Evolutionary conservation across 768 basidiomycete genomes (phyloP), one percentile per base, ranked within the genome.

Genomic region (Polyporus arcularius): DNA sequence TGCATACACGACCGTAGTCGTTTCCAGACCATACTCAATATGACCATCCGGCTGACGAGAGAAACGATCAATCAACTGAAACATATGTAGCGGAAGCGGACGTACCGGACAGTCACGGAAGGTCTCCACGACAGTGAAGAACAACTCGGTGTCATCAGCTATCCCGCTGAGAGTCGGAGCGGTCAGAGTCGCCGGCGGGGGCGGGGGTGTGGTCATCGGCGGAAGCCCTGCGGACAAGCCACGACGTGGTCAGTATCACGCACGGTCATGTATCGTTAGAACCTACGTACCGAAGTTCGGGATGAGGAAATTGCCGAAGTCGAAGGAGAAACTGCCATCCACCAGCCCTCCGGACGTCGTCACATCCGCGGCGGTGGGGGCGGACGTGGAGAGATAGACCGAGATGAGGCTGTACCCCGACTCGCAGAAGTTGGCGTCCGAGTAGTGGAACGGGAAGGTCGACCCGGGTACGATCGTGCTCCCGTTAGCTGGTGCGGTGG

Each of bases 41-140:
- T 45, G 32, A 14, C 62, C 35, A 35, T 55, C 39, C 4, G 55
- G 57, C 66, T 67, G 39, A 16, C 35, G 40, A 18, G n/a, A 32
- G 18, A 26, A 12, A 26, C 28, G 15, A 39, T 35, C n/a, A 21
- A 31, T 32, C 10, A 31, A 31, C 32, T 43, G 45, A 28, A 28
- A 6, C n/a, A 16, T 18, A 15, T 10, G 46, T 28, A 26, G 14
- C 4, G 18, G 28, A 15, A 26, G 4, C 28, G 28, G 4, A 55
- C 66, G 4, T 52, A 67, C 67, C 31, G 67, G 67, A 42, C 67
- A 67, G 32, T 62, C 62, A 8, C 35, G 35, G 52, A 56, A 67
- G 9, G 61, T 65, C 52, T 67, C 67, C 4, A 67, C 58, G 11
- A 67, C 62, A 3, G 64, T 54, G 16, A 67, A 31, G 41, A 58